phyloP scores from a whole-genome alignment of 2,329 filamentous ascomycete genomes.

The Colletotrichum noveboracense region DNA sequence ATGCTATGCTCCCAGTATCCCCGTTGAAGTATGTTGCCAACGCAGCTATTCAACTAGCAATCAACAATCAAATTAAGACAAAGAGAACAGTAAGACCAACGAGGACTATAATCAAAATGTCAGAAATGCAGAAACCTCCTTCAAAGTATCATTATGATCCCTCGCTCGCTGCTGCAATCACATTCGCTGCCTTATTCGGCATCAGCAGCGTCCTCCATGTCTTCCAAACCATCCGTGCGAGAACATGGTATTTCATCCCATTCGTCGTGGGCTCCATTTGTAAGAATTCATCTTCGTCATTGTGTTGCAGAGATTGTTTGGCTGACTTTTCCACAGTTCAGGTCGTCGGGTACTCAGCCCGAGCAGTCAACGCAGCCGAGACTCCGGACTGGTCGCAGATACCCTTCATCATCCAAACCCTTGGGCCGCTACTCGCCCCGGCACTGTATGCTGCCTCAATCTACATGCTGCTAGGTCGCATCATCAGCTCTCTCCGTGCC shows the following conservation, averaged over 20 bases:
- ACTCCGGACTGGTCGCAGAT: not conserved
- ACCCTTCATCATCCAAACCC: not conserved
- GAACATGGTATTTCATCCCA: not conserved
- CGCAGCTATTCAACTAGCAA: not conserved
- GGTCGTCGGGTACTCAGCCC: not conserved
- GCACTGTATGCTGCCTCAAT: not conserved
- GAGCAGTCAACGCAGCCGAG: not conserved
- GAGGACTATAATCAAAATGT: not conserved
- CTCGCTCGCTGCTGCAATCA: not conserved
- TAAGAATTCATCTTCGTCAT: not conserved
- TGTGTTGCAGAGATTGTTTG: not conserved
- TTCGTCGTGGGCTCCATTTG: not conserved
- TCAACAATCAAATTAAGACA: too few species aligned
- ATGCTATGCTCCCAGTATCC: not conserved
- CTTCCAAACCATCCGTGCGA: not conserved
- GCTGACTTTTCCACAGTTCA: fast-evolving
- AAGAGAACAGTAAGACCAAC: not conserved
- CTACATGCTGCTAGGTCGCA: not conserved
- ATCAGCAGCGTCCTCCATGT: not conserved
- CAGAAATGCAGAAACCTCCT: not conserved
- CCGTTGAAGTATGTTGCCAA: fast-evolving
- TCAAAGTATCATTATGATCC: not conserved
- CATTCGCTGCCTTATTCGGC: not conserved
- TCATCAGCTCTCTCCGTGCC: not conserved
- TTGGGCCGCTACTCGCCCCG: not conserved